Conservation (phyloP, 192 early-diverging fungal species). For the Mortierella claussenii region DNA sequence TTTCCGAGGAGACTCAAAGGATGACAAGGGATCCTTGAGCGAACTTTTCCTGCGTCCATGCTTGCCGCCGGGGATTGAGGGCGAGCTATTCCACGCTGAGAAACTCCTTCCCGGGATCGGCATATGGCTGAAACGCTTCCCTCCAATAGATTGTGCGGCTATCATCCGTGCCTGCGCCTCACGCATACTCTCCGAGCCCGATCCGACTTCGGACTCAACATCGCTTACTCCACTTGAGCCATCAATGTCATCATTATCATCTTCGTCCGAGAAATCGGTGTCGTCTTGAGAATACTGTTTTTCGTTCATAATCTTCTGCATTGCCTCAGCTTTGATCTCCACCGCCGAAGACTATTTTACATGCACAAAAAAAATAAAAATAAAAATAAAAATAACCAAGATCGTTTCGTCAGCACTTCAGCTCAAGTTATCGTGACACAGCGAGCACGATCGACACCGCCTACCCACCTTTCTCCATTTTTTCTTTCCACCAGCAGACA, state of each 20-base stretch:
- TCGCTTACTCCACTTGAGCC: slow-evolving; percentile 17
- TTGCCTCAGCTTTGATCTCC: slow-evolving; percentile 26
- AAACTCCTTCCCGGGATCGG: neutral
- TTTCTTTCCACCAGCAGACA: slow-evolving; percentile 43
- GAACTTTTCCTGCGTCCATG: slow-evolving; percentile 48
- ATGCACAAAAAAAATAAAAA: neutral
- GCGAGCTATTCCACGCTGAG: slow-evolving; percentile 1
- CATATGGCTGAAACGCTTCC: slow-evolving; percentile 27
- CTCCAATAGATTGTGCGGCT: slow-evolving; percentile 13
- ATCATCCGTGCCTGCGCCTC: slow-evolving; percentile 11
- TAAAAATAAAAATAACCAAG: too few species aligned
- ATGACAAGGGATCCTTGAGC: slow-evolving; percentile 24
- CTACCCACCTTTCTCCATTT: slow-evolving; percentile 49
- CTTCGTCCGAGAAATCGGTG: slow-evolving; percentile 25
- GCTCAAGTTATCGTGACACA: too few species aligned
- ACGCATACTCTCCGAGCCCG: slow-evolving; percentile 15
- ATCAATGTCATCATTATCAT: slow-evolving; percentile 13
- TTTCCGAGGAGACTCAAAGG: slow-evolving; percentile 14
- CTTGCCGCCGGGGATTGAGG: slow-evolving; percentile 35
- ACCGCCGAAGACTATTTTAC: slow-evolving; percentile 15
- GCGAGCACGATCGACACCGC: too few species aligned
- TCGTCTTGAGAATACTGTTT: slow-evolving; percentile 21
- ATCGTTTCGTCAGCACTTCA: too few species aligned
- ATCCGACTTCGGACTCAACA: slow-evolving; percentile 16
- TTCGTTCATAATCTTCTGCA: slow-evolving; percentile 12